Evolutionary conservation across 1,284 basidiomycete species (phyloP), one percentile per base, ranked within the genome.

Genomic region (Microbotryum saponariae): DNA sequence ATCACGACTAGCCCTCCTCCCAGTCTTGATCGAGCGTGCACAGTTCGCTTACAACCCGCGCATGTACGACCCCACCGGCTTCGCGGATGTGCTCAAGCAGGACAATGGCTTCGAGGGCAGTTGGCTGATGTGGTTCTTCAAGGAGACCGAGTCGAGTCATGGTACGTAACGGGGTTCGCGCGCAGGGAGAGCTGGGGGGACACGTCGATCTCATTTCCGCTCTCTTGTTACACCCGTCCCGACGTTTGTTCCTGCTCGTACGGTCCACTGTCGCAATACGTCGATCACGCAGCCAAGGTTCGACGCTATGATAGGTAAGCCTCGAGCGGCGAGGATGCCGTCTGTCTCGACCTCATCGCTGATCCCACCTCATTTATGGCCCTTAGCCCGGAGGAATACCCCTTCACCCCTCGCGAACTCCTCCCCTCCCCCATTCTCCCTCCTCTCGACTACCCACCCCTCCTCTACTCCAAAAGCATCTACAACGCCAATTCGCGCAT

Each of bases 61-160:
- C 62, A 94, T 96, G 69, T 99, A 99, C 78, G 63, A 62, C 21
- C 61, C 59, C 27, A 56, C 63, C n/a, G 86, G 82, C 2, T 91
- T 97, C 76, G 78, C 85, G 53, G 73, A 76, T 42, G 73, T 77
- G 42, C 66, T 72, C 9, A 86, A 93, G 75, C 80, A 89, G 45
- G 80, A 80, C 55, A 81, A 85, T 37, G 84, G 84, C 1, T 93
- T 91, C 76, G 74, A 83, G 3, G 90, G 90, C 2, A 89, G 85
- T 63, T 97, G 92, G 91, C 80, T 98, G 1, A 89, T 94, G 61
- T 99, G 96, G 96, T 92, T 98, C 77, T 79, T 99, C 76, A 87
- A 87, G 71, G 93, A 97, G 78, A 97, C 82, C 0, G 96, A 99
- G 78, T 80, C 81, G 2, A 92, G 94, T 75, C 94, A 98, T 78